Evolutionary conservation across 345 rosid species (phyloP), one percentile per base, ranked within the genome.

Genomic region (Bruguiera parviflora): DNA sequence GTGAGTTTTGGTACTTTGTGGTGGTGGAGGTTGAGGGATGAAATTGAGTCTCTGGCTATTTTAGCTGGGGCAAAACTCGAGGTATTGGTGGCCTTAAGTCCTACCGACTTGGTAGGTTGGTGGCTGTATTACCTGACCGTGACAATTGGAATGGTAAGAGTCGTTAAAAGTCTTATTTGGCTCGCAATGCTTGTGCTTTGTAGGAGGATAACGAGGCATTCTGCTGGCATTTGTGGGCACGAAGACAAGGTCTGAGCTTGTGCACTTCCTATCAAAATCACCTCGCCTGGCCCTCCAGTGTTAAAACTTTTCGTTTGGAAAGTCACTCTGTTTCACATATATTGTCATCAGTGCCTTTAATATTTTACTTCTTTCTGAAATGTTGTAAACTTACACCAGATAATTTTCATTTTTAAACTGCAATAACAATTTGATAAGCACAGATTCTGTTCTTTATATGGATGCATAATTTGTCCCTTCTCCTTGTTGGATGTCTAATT

Each of bases 11-110:
- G 97, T 5, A 43, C 64, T 19, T 74, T 91, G 58, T 89, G 97
- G 97, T 87, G 95, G 91, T 83, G 92, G 97, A 87, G 83, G 74
- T 61, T 91, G 84, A 81, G 92, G 59, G 86, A 87, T 31, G 97
- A 89, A 63, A 85, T 89, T 37, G 97, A 87, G 71, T 79, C 82
- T n/a, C 58, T 91, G 83, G 87, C 76, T 49, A 67, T 81, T 63
- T 82, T 78, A 21, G 87, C 79, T 0, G 91, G 80, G 68, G 84
- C 78, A 31, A 90, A 84, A 69, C 82, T 61, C 32, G 81, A 79
- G 62, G 35, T 72, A 80, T 58, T 6, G 47, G 64, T 84, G 85
- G 74, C 39, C 10, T 62, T 84, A 8, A 79, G 79, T 7, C 59
- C 67, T 70, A 76, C 66, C 20, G 92, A 86, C 59, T 77, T 86